Evolutionary conservation across 1,139 yeast species (phyloP).

Genomic region (Geotrichum phurueaensis): DNA sequence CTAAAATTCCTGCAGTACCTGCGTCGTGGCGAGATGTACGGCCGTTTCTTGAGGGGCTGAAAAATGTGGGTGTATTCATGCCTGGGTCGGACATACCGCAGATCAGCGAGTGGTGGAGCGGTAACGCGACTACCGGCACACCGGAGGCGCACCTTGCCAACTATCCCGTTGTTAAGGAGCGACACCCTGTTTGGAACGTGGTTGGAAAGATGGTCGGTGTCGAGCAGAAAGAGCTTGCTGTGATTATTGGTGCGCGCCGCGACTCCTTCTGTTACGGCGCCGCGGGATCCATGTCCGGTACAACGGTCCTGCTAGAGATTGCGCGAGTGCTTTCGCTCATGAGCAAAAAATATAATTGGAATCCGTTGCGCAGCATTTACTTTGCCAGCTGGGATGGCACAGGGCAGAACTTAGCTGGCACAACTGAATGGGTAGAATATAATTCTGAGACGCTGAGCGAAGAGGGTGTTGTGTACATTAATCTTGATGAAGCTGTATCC

Average conservation of each 20-base stretch:
- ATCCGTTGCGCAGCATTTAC: slow-evolving; percentile 73
- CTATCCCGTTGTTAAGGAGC: slow-evolving; percentile 46
- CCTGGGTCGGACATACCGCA: slow-evolving; percentile 34
- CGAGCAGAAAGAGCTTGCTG: slow-evolving; percentile 69
- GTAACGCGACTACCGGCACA: slow-evolving; percentile 32
- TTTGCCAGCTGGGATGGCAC: slow-evolving; percentile 85
- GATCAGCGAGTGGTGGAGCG: slow-evolving; percentile 42
- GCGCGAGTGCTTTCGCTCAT: slow-evolving; percentile 63
- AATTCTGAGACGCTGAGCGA: slow-evolving; percentile 48
- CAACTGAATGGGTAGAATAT: slow-evolving; percentile 69
- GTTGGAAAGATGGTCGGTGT: slow-evolving; percentile 72
- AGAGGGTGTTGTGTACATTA: slow-evolving; percentile 69
- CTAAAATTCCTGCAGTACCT: slow-evolving; percentile 71
- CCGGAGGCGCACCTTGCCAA: slow-evolving; percentile 40
- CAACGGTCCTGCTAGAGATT: slow-evolving; percentile 64
- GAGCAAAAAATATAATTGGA: slow-evolving; percentile 65
- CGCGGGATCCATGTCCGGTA: slow-evolving; percentile 65
- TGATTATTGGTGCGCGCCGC: slow-evolving; percentile 78
- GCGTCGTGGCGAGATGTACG: slow-evolving; percentile 66
- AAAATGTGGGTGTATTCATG: slow-evolving; percentile 42
- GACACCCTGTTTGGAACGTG: slow-evolving; percentile 73
- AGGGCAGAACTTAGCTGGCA: slow-evolving; percentile 76
- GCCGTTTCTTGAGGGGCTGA: slow-evolving; percentile 44
- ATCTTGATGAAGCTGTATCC: slow-evolving; percentile 63
- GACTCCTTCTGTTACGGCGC: slow-evolving; percentile 79